Base-by-base conservation (phyloP, 306 rosid species). In the Nissolia schottii region DNA sequence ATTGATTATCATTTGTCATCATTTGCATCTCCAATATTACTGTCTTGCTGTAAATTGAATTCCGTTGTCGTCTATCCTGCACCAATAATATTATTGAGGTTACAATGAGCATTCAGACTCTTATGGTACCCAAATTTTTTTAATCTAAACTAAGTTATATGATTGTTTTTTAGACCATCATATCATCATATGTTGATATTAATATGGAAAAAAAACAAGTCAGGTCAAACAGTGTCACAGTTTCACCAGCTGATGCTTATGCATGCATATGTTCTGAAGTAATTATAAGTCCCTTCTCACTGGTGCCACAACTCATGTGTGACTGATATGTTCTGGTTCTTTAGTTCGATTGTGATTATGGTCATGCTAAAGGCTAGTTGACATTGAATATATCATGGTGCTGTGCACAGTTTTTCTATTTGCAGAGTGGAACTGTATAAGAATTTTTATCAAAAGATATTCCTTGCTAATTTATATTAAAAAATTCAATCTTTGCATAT, bases 401-500 rank as follows among this genome's bases (percentile, higher is more conserved):
- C 0, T 27, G 13, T 22, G 14, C 41, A 55, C 29, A 62, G 13
- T 31, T 24, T 51, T 60, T 4, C 48, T 14, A 43, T 28, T 63
- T 45, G 57, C 74, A 15, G 27, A 54, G 63, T 14, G n/a, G 16
- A 57, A 40, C 38, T 56, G 55, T 69, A 53, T 38, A 56, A 63
- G 45, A 37, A 35, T 3, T 0, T 7, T 48, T 16, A 13, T 35
- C 40, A 3, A 62, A 25, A 32, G 11, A 28, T 35, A 14, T 35
- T 69, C 34, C 56, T 56, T 27, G 45, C 14, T 66, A 51, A 19
- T 64, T 13, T 22, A 20, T 32, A n/a, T 22, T 53, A 54, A 65
- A 43, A 72, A 71, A 56, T 69, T 20, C 54, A 38, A 32, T 68
- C 64, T 15, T 19, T 29, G 37, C 61, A 64, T 55, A 63, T 63